Base-by-base conservation (phyloP, 2,329 filamentous ascomycete genomes). In the Aspergillus brunneoviolaceus region DNA sequence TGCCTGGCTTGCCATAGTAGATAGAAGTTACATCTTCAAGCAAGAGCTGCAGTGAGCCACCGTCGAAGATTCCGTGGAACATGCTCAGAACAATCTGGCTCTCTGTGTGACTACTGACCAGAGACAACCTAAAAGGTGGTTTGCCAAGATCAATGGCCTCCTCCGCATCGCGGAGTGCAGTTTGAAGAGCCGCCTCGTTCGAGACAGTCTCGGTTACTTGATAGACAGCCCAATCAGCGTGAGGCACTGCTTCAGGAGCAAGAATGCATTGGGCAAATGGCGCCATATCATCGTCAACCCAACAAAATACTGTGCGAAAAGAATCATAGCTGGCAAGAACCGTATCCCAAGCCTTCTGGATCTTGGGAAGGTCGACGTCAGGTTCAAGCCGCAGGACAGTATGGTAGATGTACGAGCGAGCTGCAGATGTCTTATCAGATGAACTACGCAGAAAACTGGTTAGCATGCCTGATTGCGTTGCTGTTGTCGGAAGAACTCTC, bases 41-140 rank as follows among this genome's bases (percentile, higher is more conserved):
- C 5, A 77, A 70, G 5, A 75, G 62, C 51, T 75, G 67, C 45
- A 74, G 49, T 1, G 74, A 76, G 3, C 71, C 73, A 49, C 74
- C 75, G 49, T 77, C 74, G 49, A 74, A 76, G 14, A 77, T 71
- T 25, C 74, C 75, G 60, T 77, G 75, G 21, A 75, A 73, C 60
- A 76, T 70, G 62, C 73, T 72, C 29, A 76, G 60, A n/a, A 74
- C 56, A 10, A 75, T 49, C 5, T 65, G 31, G 0, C 58, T 55
- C 2, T 53, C 39, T 14, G 47, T n/a, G 1, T 48, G 31, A 1
- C 60, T 57, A 27, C 57, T 50, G 5, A 71, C 29, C 3, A 72
- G 45, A 14, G 71, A 65, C 1, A 74, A 19, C 47, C 67, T 69
- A 61, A 68, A 72, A 1, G 69, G 67, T 2, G 62, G 63, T 3